Conservation (phyloP, 345 rosid genomes). For the Odontarrhena argentea region DNA sequence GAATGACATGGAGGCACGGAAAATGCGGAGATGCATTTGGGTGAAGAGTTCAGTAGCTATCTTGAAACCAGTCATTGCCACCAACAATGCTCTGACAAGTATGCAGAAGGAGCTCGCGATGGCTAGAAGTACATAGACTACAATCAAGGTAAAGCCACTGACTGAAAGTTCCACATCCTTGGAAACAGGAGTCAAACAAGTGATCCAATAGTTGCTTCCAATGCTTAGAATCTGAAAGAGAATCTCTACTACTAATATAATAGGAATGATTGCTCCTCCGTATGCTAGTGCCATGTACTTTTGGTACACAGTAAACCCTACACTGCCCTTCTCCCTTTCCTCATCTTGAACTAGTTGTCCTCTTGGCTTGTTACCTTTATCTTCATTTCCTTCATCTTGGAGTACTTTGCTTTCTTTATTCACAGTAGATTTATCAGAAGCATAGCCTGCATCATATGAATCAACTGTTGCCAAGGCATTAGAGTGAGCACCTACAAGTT, state of each 20-base stretch:
- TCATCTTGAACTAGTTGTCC: constrained; percentile 87
- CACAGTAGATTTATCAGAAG: constrained; percentile 31
- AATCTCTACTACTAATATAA: constrained; percentile 58
- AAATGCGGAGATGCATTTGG: constrained; percentile 62
- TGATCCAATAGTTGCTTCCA: constrained; percentile 83
- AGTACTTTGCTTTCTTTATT: constrained; percentile 33
- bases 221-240: constrained; percentile 62
- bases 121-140: constrained; percentile 59
- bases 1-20: constrained; percentile 83
- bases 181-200: constrained; percentile 68
- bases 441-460: constrained; percentile 39
- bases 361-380: constrained; percentile 45
- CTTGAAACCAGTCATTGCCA: constrained; percentile 53
- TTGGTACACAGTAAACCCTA: constrained; percentile 71
- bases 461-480: constrained; percentile 60
- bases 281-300: constrained; percentile 63
- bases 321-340: constrained; percentile 85
- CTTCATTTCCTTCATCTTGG: constrained; percentile 47
- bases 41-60: constrained; percentile 66
- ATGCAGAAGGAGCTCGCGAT: constrained; percentile 61
- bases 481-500: constrained; percentile 75
- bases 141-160: constrained; percentile 43
- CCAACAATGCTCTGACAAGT: constrained; percentile 51
- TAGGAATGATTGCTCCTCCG: constrained; percentile 67
- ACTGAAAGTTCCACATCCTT: constrained; percentile 53